Conservation (phyloP, 495 filamentous ascomycete genomes). For the Neurospora discreta region DNA sequence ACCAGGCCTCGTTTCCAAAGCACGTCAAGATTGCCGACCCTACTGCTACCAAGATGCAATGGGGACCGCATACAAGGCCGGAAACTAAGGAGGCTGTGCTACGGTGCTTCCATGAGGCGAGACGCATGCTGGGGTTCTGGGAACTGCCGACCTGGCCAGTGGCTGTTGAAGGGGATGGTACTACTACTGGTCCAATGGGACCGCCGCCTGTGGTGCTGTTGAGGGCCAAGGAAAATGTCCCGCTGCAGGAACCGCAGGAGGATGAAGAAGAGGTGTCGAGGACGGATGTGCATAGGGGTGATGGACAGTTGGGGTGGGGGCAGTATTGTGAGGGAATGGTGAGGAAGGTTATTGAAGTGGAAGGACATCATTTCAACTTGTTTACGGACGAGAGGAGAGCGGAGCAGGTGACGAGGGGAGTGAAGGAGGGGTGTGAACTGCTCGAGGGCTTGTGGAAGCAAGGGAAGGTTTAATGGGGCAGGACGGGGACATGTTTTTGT, state of each 20-base stretch:
- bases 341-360: constrained; percentile 23
- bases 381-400: constrained; percentile 20
- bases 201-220: constrained; percentile 29
- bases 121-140: not conserved
- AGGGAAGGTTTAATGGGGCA: not conserved
- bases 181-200: not conserved
- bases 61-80: constrained; percentile 21
- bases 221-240: constrained; percentile 24
- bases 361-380: constrained; percentile 35
- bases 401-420: constrained; percentile 15
- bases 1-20: not conserved
- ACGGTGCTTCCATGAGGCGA: constrained; percentile 25
- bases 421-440: constrained; percentile 22
- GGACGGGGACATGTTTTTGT: not conserved
- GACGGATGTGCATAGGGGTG: constrained; percentile 24
- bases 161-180: not conserved
- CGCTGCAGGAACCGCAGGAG: not conserved
- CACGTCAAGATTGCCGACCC: not conserved
- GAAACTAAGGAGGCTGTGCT: constrained; percentile 26
- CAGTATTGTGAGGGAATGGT: constrained; percentile 24
- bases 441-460: constrained; percentile 14
- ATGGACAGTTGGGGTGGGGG: constrained; percentile 30
- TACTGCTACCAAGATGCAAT: constrained; percentile 2
- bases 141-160: not conserved
- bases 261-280: constrained; percentile 13